Conservation (phyloP, 2,329 filamentous ascomycete genomes). For the Aspergillus clavatus region DNA sequence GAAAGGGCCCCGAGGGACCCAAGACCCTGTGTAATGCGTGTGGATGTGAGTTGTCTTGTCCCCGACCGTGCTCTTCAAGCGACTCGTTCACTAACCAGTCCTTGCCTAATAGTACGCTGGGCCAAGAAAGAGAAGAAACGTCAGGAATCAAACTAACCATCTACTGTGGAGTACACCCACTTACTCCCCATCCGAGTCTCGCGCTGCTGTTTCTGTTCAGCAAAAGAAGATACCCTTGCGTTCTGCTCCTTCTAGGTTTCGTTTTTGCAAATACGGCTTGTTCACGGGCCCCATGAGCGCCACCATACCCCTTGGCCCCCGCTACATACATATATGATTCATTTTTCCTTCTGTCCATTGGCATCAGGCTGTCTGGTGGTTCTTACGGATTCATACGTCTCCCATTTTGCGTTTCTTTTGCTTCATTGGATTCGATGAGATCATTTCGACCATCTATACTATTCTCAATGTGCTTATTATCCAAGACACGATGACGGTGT, state of each 20-base stretch:
- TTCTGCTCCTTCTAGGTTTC: constrained; percentile 3
- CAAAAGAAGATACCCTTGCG: constrained; percentile 15
- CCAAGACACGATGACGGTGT: not conserved
- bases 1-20: constrained; percentile 85
- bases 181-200: not conserved
- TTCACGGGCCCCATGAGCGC: not conserved
- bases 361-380: too few relatives aligned
- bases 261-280: not conserved
- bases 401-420: too few relatives aligned
- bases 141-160: constrained; percentile 22
- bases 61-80: not conserved
- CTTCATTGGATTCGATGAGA: too few relatives aligned
- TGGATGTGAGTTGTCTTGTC: constrained; percentile 63
- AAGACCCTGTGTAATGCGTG: constrained; percentile 97
- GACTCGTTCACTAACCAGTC: not conserved
- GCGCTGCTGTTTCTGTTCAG: constrained; percentile 3
- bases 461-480: not conserved
- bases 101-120: constrained; percentile 49
- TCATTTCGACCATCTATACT: not conserved
- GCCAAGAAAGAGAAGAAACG: constrained; percentile 73
- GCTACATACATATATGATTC: too few relatives aligned
- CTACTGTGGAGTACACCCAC: not conserved
- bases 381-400: too few relatives aligned
- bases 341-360: too few relatives aligned
- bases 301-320: not conserved